phyloP scores from a whole-genome alignment of 495 filamentous ascomycete species.

The Annulohypoxylon moriforme region DNA sequence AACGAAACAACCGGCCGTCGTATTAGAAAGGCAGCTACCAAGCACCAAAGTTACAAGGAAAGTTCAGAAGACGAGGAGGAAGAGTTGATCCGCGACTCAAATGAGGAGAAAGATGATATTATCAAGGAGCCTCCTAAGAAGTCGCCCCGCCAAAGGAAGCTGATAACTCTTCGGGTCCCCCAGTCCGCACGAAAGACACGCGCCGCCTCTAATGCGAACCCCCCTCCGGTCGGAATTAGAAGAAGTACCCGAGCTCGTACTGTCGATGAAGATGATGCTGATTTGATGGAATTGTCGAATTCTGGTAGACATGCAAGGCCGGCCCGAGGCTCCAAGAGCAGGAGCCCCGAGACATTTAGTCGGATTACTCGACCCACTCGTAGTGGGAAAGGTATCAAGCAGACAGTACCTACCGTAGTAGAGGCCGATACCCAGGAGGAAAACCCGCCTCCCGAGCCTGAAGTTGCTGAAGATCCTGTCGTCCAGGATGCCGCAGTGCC shows the following conservation, averaged over 20 bases:
- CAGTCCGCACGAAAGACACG: constrained; percentile 34
- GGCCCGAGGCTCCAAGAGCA: constrained; percentile 62
- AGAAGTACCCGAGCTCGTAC: constrained; percentile 59
- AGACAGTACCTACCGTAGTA: constrained; percentile 64
- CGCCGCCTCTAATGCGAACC: constrained; percentile 13
- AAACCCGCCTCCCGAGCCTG: constrained; percentile 23
- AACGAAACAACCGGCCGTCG: constrained; percentile 74
- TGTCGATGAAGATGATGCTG: constrained; percentile 48
- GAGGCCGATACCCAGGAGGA: constrained; percentile 69
- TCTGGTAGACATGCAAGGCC: constrained; percentile 79
- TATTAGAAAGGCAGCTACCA: constrained; percentile 70
- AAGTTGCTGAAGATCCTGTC: constrained; percentile 21
- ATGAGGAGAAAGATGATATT: constrained; percentile 46
- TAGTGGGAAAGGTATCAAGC: constrained; percentile 72
- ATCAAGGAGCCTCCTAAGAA: constrained; percentile 41
- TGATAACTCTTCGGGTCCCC: constrained; percentile 48
- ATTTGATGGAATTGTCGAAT: constrained; percentile 68
- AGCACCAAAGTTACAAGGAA: constrained; percentile 59
- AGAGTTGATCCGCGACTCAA: constrained; percentile 48
- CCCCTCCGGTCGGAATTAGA: constrained; percentile 50
- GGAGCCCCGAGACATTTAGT: constrained; percentile 70
- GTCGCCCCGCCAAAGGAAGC: constrained; percentile 37
- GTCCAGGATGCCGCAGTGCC: constrained; percentile 57
- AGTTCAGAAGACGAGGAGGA: constrained; percentile 57
- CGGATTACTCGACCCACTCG: constrained; percentile 62